These are phyloP conservation scores for Fusarium vanettenii DNA, from an alignment of 2,329 filamentous ascomycete species.

Conservation along the genomic window DNA sequence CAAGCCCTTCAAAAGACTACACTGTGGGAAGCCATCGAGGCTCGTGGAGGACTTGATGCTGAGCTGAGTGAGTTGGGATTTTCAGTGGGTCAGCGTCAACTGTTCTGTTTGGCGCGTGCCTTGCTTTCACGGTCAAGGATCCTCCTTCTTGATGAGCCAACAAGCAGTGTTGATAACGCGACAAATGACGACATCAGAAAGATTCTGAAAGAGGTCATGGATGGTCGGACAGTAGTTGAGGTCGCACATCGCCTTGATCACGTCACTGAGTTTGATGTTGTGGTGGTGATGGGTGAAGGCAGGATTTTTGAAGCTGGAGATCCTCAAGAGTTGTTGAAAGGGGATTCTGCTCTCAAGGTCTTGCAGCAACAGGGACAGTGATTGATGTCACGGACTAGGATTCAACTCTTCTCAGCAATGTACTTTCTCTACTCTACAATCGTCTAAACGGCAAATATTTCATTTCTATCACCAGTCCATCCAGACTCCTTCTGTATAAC, in stretches of 20 bases:
- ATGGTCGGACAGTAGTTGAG: constrained; percentile 43
- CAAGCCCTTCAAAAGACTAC: constrained; percentile 56
- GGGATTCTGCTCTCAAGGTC: constrained; percentile 4
- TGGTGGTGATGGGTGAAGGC: constrained; percentile 45
- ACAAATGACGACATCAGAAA: constrained; percentile 44
- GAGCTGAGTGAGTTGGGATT: constrained; percentile 48
- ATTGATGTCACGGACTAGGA: not conserved
- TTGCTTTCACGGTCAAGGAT: constrained; percentile 50
- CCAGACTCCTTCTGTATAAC: not conserved
- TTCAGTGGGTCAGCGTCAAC: constrained; percentile 59
- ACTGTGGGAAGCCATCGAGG: constrained; percentile 54
- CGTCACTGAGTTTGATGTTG: constrained; percentile 42
- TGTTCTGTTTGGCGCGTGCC: constrained; percentile 61
- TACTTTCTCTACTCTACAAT: not conserved
- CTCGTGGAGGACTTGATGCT: constrained; percentile 51
- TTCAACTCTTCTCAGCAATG: not conserved
- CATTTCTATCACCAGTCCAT: not conserved
- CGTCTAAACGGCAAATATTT: not conserved
- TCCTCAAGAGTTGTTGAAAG: constrained; percentile 39
- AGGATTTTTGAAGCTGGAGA: constrained; percentile 41
- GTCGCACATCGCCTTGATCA: constrained; percentile 47
- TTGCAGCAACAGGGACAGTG: not conserved
- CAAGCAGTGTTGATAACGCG: constrained; percentile 45
- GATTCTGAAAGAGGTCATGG: constrained; percentile 35
- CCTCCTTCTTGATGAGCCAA: constrained; percentile 48